Conservation (phyloP, 352 stramenopile species). For the Pythium aquatile region DNA sequence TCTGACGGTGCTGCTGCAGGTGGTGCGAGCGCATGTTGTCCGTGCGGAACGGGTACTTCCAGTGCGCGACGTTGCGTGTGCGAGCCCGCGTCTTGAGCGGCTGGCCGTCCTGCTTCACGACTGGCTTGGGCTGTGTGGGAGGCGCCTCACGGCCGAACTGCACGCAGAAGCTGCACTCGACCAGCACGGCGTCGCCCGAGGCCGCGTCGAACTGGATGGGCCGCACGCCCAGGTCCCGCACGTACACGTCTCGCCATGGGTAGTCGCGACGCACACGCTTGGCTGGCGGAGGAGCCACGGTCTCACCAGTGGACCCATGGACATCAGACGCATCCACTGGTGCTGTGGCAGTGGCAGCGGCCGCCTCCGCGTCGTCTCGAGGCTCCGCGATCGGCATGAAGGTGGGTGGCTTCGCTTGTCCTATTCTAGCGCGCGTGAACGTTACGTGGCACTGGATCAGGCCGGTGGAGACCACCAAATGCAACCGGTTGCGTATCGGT, state of each 20-base stretch:
- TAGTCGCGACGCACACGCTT: slow-evolving; percentile 31
- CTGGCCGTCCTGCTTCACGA: slow-evolving; percentile 14
- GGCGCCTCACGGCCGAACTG: slow-evolving; percentile 38
- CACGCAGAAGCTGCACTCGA: slow-evolving; percentile 40
- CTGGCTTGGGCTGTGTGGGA: background rate
- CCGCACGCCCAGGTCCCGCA: slow-evolving; percentile 33
- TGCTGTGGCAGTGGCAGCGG: background rate
- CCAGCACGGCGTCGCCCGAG: slow-evolving; percentile 31
- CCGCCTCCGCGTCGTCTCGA: too few relatives aligned
- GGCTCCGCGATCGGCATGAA: background rate
- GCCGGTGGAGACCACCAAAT: too few relatives aligned
- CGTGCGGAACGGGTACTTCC: slow-evolving; percentile 36
- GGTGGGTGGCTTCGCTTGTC: background rate
- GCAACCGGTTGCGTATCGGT: too few relatives aligned
- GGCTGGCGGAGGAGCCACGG: slow-evolving; percentile 5
- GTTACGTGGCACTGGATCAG: too few relatives aligned
- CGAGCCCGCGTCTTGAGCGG: slow-evolving; percentile 30
- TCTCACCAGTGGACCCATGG: too few relatives aligned
- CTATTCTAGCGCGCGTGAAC: too few relatives aligned
- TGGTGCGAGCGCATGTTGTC: slow-evolving; percentile 48
- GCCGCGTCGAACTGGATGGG: slow-evolving; percentile 27
- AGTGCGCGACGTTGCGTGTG: slow-evolving; percentile 35
- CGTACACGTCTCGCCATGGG: slow-evolving; percentile 36
- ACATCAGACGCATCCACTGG: background rate
- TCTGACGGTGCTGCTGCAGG: slow-evolving; percentile 33